Conservation (phyloP, 2,329 filamentous ascomycete species). For the Xylaria sp. region DNA sequence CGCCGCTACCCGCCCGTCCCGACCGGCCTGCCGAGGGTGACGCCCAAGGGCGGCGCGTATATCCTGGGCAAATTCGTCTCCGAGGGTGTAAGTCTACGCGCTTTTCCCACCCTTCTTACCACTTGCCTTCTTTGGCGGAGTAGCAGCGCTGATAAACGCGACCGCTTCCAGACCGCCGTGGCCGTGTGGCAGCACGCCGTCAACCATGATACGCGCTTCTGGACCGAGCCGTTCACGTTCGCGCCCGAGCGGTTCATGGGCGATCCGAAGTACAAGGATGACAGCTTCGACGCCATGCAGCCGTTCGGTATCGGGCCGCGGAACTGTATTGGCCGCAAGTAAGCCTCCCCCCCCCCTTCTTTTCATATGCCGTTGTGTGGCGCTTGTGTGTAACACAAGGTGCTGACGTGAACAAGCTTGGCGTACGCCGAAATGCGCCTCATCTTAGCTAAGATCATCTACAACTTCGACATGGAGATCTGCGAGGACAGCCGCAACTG, state of each 20-base stretch:
- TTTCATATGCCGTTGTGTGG: background rate
- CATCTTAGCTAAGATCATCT: constrained; percentile 42
- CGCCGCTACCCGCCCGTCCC: constrained; percentile 40
- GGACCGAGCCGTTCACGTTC: constrained; percentile 24
- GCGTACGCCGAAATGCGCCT: constrained; percentile 44
- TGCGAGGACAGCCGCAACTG: background rate
- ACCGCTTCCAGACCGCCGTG: background rate
- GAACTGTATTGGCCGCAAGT: constrained; percentile 32
- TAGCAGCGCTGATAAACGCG: background rate
- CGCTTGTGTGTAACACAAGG: background rate
- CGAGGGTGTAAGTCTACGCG: constrained; percentile 16
- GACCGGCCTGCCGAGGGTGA: constrained; percentile 31
- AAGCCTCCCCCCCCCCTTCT: background rate
- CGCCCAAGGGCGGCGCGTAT: constrained; percentile 11
- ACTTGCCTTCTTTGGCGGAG: background rate
- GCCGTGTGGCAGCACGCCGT: background rate
- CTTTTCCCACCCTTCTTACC: constrained; percentile 1
- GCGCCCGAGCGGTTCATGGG: constrained; percentile 29
- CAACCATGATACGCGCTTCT: constrained; percentile 20
- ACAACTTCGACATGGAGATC: constrained; percentile 35
- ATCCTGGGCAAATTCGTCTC: constrained; percentile 28
- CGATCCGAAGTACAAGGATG: constrained; percentile 16
- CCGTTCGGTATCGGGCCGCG: constrained; percentile 29
- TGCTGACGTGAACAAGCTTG: constrained; percentile 12
- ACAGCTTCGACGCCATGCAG: constrained; percentile 27